Evolutionary conservation across 305 asterid genomes (phyloP).

Genomic region (Ajuga reptans): DNA sequence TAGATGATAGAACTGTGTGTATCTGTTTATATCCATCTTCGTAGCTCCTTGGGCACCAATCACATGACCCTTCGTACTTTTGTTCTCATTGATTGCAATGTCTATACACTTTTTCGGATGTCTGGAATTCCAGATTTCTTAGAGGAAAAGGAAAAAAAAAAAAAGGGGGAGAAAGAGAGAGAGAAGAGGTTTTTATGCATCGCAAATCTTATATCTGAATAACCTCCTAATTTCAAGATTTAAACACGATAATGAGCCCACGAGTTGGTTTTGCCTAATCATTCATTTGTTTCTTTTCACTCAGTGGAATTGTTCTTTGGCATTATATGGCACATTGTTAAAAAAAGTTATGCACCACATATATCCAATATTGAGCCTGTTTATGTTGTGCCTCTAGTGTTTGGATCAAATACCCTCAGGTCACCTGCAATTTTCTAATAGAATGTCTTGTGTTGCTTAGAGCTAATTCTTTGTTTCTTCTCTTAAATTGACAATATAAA

Average conservation of each 20-base stretch:
- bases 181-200: background rate
- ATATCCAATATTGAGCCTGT: background rate
- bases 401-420: background rate
- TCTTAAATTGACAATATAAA: slow-evolving; percentile 23
- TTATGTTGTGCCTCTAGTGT: slow-evolving; percentile 2
- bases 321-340: background rate
- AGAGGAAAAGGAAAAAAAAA: no score
- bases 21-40: background rate
- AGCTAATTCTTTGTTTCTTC: slow-evolving; percentile 20
- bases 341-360: background rate
- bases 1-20: background rate
- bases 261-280: background rate
- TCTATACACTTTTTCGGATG: background rate
- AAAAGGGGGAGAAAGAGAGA: no score
- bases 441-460: background rate
- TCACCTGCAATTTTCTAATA: slow-evolving; percentile 2
- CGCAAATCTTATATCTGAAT: background rate
- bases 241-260: background rate
- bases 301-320: background rate
- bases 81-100: slow-evolving; percentile 1
- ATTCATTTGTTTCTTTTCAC: background rate
- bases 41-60: background rate
- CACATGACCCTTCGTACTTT: background rate
- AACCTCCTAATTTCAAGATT: background rate
- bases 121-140: background rate